Evolutionary conservation across 257 asterid species (phyloP), one percentile per base, ranked within the genome.

Genomic region (Gynochthodes officinalis): DNA sequence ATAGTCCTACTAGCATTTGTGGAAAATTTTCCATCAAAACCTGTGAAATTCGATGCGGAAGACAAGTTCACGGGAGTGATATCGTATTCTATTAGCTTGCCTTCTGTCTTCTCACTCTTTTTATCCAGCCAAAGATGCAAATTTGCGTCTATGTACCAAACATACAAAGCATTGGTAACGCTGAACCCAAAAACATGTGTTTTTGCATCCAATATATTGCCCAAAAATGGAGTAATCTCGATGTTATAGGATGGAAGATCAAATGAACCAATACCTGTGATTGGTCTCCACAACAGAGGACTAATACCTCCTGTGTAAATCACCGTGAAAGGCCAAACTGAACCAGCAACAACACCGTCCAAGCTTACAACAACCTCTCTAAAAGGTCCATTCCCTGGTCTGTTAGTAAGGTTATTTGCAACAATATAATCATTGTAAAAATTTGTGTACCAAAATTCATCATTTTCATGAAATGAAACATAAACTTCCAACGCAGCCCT

Each of bases 121-220:
- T 55, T 55, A 55, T 89, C 97, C 74, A 91, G 49, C 95, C 96
- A 91, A 44, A 91, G 84, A 67, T 91, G 97, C 85, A 89, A 72
- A 84, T 91, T 91, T 16, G 97, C 96, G 66, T 91, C 89, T 25
- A 91, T 55, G 16, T 80, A 91, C 97, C 97, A 91, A 2, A 85
- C 93, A 50, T 84, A 88, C 59, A 89, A 80, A 27, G 91, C 97
- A 60, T 85, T 85, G 1, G 89, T 83, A 25, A 88, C 96, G 4
- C 85, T 63, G 23, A 91, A 89, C 10, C 77, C 73, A 8, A 91
- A 72, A 33, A 61, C 53, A 73, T 89, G 97, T 39, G 72, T 63
- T 63, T 76, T 75, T 30, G 84, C 93, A 75, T 91, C 97, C 72
- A 89, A 73, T 4, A 89, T 57, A 13, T 42, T 78, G 1, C 84